phyloP scores from a whole-genome alignment of 1,284 basidiomycete genomes.

The Heterobasidion occidentale region DNA sequence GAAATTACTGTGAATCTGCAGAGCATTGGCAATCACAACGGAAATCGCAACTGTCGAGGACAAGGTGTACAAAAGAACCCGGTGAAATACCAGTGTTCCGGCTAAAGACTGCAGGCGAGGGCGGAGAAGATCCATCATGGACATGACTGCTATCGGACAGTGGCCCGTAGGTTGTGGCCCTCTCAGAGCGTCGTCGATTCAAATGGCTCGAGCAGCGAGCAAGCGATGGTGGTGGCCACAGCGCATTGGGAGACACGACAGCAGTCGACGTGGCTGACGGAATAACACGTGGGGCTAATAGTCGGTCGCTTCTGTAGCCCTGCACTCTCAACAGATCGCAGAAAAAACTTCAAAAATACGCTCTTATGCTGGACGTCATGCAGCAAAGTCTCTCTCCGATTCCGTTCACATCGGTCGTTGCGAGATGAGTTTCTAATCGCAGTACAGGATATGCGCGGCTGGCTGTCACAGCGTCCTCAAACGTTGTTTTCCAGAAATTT shows the following conservation, averaged over 20 bases:
- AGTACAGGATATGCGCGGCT: not conserved
- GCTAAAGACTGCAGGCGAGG: conserved; percentile 35
- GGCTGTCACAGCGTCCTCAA: not conserved
- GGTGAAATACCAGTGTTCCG: conserved; percentile 47
- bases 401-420: not conserved
- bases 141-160: not conserved
- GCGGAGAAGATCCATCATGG: conserved; percentile 30
- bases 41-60: conserved; percentile 67
- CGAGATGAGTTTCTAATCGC: not conserved
- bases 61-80: conserved; percentile 62
- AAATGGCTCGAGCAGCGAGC: too few species aligned
- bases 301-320: too few species aligned
- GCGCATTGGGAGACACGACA: not conserved
- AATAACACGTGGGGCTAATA: not conserved
- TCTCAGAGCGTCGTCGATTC: too few species aligned
- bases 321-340: too few species aligned
- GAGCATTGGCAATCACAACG: conserved; percentile 70
- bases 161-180: not conserved
- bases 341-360: too few species aligned
- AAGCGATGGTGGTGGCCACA: too few species aligned
- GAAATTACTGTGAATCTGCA: conserved; percentile 85
- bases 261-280: not conserved
- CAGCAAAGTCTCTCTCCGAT: not conserved
- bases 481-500: too few species aligned
- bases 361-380: too few species aligned